phyloP scores from a whole-genome alignment of 192 early-diverging fungal genomes.

The Powellomyces hirtus region DNA sequence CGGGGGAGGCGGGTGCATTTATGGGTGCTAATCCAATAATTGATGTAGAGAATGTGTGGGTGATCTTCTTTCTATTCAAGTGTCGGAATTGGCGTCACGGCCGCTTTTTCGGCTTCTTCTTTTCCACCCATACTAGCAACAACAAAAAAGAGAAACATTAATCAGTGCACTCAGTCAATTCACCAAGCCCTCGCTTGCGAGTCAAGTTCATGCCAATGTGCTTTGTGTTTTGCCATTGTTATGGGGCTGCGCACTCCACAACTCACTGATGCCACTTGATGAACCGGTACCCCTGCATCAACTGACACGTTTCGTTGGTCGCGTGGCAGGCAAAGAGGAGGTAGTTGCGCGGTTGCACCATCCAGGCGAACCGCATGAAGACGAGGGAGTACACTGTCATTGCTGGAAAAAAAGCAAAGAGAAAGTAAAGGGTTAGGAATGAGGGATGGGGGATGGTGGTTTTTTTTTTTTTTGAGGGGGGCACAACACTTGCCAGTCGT shows the following conservation, averaged over 20 bases:
- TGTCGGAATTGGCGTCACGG: neutral
- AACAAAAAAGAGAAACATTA: neutral
- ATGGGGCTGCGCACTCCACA: too few relatives aligned
- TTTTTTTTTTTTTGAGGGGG: neutral
- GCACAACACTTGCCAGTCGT: slow-evolving; percentile 57
- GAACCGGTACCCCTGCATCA: slow-evolving; percentile 82
- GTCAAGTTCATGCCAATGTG: too few relatives aligned
- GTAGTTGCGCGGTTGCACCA: slow-evolving; percentile 86
- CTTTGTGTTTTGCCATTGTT: too few relatives aligned
- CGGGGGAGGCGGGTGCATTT: too few relatives aligned
- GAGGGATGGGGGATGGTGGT: neutral
- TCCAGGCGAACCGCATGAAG: slow-evolving; percentile 95
- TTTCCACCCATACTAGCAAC: slow-evolving; percentile 21
- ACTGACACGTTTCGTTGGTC: slow-evolving; percentile 87
- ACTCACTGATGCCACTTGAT: slow-evolving; percentile 65
- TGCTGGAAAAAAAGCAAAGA: slow-evolving; percentile 34
- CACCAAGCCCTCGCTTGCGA: too few relatives aligned
- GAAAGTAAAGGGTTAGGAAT: neutral
- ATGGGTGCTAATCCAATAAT: too few relatives aligned
- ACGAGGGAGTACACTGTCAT: slow-evolving; percentile 83
- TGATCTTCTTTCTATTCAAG: too few relatives aligned
- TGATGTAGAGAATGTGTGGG: too few relatives aligned
- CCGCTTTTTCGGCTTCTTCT: slow-evolving; percentile 2
- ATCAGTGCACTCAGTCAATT: neutral
- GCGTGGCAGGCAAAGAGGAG: slow-evolving; percentile 92